phyloP scores from a whole-genome alignment of 495 filamentous ascomycete species.

The Bombardia bombarda region DNA sequence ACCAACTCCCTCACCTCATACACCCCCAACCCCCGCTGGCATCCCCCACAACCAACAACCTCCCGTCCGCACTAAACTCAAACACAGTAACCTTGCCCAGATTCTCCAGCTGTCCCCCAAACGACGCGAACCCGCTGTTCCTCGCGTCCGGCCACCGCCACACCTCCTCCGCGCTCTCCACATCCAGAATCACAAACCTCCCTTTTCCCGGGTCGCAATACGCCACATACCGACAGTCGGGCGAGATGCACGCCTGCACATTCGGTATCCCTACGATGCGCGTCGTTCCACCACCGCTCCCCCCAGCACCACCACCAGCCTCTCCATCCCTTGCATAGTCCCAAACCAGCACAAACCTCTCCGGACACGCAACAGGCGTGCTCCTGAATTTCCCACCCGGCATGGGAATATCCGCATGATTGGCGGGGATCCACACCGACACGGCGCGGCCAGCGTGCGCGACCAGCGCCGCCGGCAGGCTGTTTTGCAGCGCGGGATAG shows the following conservation, averaged over 20 bases:
- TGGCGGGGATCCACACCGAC: constrained; percentile 24
- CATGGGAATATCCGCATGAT: constrained; percentile 12
- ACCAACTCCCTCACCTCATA: constrained; percentile 13
- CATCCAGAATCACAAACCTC: constrained; percentile 16
- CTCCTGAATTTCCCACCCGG: constrained; percentile 11
- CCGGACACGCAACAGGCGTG: constrained; percentile 4
- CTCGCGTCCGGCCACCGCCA: constrained; percentile 20
- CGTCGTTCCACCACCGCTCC: too few species aligned
- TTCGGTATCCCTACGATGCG: constrained; percentile 19
- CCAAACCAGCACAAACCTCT: constrained; percentile 21
- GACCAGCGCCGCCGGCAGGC: constrained; percentile 16
- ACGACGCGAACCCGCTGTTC: constrained; percentile 7
- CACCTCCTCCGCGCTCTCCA: constrained; percentile 11
- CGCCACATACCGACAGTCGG: constrained; percentile 19
- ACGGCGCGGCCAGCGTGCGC: constrained; percentile 15
- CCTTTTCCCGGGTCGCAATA: constrained; percentile 14
- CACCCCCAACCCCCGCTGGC: constrained; percentile 13
- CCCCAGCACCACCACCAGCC: too few species aligned
- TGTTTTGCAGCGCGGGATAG: constrained; percentile 16
- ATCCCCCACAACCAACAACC: constrained; percentile 19
- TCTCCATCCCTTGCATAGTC: constrained; percentile 15
- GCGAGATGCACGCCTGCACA: constrained; percentile 19
- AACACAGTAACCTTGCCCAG: constrained; percentile 19
- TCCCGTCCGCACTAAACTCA: constrained; percentile 20
- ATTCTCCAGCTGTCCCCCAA: constrained; percentile 19